phyloP scores from a whole-genome alignment of 371 early-diverging fungal species.

The Circinella umbellata region DNA sequence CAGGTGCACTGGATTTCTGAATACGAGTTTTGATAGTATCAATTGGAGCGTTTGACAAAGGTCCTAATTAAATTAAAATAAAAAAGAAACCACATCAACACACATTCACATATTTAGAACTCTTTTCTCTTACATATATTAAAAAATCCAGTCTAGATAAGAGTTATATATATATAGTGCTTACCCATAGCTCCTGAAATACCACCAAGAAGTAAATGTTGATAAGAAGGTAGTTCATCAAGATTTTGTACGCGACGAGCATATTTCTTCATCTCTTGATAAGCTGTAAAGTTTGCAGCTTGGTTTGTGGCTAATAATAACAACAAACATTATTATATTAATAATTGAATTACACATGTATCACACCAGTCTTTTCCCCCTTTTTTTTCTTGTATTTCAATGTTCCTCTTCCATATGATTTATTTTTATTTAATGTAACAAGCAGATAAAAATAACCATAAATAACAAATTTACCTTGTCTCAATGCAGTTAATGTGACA shows the following conservation, averaged over 20 bases:
- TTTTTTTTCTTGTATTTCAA: not conserved
- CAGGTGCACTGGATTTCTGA: constrained; percentile 80
- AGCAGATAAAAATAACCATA: not conserved
- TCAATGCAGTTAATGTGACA: constrained; percentile 90
- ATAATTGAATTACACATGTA: not conserved
- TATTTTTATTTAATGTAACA: not conserved
- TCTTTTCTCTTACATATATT: too few species aligned
- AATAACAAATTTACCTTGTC: constrained; percentile 74
- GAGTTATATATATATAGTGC: not conserved
- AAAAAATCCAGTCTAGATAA: too few species aligned
- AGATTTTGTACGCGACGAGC: constrained; percentile 70
- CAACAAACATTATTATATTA: not conserved
- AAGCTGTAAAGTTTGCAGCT: constrained; percentile 98
- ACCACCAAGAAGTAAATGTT: constrained; percentile 82
- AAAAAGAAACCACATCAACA: not conserved
- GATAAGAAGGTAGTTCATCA: constrained; percentile 85
- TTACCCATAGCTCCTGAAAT: constrained; percentile 87
- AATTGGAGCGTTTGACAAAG: constrained; percentile 52
- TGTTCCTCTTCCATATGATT: not conserved
- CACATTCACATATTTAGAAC: too few species aligned
- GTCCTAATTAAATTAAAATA: constrained; percentile 7
- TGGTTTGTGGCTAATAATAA: constrained; percentile 89
- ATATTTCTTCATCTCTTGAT: constrained; percentile 87
- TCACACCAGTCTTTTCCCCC: not conserved
- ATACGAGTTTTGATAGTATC: constrained; percentile 99